A percentile compares a stretch with the other conserved stretches of the same genome.
Evolutionary conservation across 1,284 basidiomycete genomes (phyloP).

Genomic region (Mycosarcoma maydis): DNA sequence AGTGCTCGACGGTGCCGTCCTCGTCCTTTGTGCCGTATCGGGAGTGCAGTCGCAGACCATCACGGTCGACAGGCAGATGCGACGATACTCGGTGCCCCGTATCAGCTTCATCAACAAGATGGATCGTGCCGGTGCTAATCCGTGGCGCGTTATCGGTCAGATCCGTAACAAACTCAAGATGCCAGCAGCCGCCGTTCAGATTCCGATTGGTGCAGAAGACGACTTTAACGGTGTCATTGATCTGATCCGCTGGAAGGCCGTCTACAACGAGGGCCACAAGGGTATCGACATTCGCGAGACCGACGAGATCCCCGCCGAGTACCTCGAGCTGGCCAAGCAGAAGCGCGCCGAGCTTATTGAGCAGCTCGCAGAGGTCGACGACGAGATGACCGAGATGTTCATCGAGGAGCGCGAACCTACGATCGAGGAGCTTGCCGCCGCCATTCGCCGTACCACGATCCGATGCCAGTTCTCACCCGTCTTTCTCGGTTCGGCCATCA

Average conservation of each 20-base stretch:
- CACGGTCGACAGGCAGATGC: constrained; percentile 98
- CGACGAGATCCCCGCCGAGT: constrained; percentile 84
- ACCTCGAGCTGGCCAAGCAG: constrained; percentile 68
- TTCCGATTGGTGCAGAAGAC: constrained; percentile 93
- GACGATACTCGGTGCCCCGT: constrained; percentile 90
- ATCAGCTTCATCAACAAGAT: constrained; percentile 99
- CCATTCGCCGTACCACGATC: constrained; percentile 89
- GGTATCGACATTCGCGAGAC: constrained; percentile 85
- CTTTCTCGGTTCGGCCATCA: constrained; percentile 95
- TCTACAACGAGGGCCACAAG: constrained; percentile 94
- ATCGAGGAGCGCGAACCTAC: constrained; percentile 73
- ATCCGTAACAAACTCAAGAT: constrained; percentile 91
- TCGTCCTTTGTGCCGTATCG: constrained; percentile 95
- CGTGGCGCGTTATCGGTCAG: constrained; percentile 92
- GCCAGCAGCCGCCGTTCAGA: constrained; percentile 91
- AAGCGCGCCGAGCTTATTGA: constrained; percentile 83
- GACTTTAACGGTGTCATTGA: constrained; percentile 91
- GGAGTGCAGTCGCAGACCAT: constrained; percentile 99
- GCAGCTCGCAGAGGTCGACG: constrained; percentile 94
- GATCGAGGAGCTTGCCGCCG: constrained; percentile 76
- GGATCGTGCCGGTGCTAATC: constrained; percentile 97
- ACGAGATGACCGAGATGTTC: constrained; percentile 89
- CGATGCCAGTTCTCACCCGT: constrained; percentile 92
- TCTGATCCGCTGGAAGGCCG: constrained; percentile 90
- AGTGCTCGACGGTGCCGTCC: constrained; percentile 93